Percentiles rank a stretch among this genome's conserved stretches.
Conservation (phyloP, 2,329 filamentous ascomycete species). For the Simplicillium aogashimaense region DNA sequence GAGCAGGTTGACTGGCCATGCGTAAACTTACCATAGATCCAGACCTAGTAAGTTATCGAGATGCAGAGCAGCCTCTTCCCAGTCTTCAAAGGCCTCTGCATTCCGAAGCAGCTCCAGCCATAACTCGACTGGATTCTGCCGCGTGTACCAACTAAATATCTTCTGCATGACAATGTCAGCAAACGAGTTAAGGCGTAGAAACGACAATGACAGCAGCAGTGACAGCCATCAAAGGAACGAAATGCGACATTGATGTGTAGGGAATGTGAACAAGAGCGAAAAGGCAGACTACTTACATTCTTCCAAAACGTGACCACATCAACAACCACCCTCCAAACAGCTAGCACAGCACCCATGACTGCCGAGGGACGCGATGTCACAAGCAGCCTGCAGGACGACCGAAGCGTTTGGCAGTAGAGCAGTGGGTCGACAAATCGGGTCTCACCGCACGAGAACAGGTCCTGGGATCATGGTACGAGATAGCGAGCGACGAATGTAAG, state of each 20-base stretch:
- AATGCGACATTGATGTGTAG: slow-evolving; percentile 8
- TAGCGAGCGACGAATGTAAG: background rate
- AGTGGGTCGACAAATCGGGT: no score
- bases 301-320: slow-evolving; percentile 56
- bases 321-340: slow-evolving; percentile 47
- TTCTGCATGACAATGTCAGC: slow-evolving; percentile 39
- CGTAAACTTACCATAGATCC: slow-evolving; percentile 57
- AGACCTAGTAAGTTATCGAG: slow-evolving; percentile 75
- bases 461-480: background rate
- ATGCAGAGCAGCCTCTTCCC: slow-evolving; percentile 73
- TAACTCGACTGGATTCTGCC: slow-evolving; percentile 52
- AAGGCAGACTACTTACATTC: slow-evolving; percentile 31
- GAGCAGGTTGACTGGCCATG: background rate
- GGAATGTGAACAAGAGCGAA: slow-evolving; percentile 4
- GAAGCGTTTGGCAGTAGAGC: background rate
- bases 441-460: no score
- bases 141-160: slow-evolving; percentile 56
- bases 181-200: slow-evolving; percentile 8
- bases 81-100: slow-evolving; percentile 69
- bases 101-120: slow-evolving; percentile 56
- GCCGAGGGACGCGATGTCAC: slow-evolving; percentile 20
- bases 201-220: slow-evolving; percentile 12
- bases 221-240: slow-evolving; percentile 5
- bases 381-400: slow-evolving; percentile 14
- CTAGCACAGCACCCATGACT: slow-evolving; percentile 32